Conservation (phyloP, 108 stramenopile genomes). For the Conticribra weissflogii region DNA sequence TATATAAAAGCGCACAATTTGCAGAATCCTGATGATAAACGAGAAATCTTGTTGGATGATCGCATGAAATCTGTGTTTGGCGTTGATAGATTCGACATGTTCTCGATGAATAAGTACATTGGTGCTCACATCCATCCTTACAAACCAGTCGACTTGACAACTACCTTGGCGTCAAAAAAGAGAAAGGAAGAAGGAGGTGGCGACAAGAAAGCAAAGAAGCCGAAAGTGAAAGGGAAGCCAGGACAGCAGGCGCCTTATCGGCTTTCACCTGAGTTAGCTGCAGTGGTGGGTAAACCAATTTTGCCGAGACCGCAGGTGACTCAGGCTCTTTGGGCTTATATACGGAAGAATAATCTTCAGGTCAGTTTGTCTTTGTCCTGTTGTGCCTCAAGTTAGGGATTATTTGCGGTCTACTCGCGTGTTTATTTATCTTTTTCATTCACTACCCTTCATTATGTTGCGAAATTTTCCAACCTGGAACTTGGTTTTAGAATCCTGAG, state of each 20-base stretch:
- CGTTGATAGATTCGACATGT: constrained; percentile 46
- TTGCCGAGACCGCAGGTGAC: constrained; percentile 85
- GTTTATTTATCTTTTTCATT: too few species aligned
- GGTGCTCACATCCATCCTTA: constrained; percentile 78
- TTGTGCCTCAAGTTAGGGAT: too few species aligned
- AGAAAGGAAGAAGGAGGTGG: constrained; percentile 8
- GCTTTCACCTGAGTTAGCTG: constrained; percentile 69
- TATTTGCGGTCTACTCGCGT: too few species aligned
- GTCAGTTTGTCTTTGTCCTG: too few species aligned
- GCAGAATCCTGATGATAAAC: constrained; percentile 88
- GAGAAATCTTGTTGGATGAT: constrained; percentile 78
- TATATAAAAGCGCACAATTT: constrained; percentile 82
- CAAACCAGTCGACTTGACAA: constrained; percentile 75
- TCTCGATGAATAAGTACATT: constrained; percentile 51
- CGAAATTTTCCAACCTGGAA: not conserved
- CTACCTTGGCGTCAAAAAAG: constrained; percentile 30
- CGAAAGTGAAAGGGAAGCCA: constrained; percentile 52
- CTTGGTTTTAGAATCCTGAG: constrained; percentile 66
- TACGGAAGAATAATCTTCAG: constrained; percentile 80
- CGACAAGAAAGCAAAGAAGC: constrained; percentile 39
- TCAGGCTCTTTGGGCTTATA: constrained; percentile 85
- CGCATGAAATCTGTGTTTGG: constrained; percentile 49
- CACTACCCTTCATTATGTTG: too few species aligned
- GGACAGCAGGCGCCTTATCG: constrained; percentile 78
- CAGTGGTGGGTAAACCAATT: constrained; percentile 67